Percentiles rank a stretch among this genome's conserved stretches.
These are phyloP conservation scores for Pugionium dolabratum DNA, from an alignment of 345 rosid species.

Conservation along the genomic window DNA sequence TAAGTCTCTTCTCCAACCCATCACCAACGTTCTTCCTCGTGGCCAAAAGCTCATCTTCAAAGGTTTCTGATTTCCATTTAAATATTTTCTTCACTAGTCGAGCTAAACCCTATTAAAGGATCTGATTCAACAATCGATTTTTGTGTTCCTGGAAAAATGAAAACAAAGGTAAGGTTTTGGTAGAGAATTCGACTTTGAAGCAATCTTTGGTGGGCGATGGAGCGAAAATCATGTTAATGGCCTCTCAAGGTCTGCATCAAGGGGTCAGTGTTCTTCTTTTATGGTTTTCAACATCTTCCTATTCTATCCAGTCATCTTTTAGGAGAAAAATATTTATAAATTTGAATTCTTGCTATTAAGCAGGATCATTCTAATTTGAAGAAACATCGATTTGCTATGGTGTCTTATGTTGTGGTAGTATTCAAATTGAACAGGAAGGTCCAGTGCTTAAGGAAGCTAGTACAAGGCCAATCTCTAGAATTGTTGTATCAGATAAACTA, in stretches of 20 bases:
- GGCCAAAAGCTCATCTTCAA: slow-evolving; percentile 91
- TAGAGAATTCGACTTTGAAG: slow-evolving; percentile 62
- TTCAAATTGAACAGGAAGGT: slow-evolving; percentile 56
- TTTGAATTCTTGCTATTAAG: slow-evolving; percentile 12
- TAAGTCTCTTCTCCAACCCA: slow-evolving; percentile 72
- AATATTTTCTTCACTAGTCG: not conserved
- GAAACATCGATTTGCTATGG: not conserved
- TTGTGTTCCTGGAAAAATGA: not conserved
- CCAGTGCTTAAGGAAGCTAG: slow-evolving; percentile 68
- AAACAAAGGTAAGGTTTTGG: slow-evolving; percentile 70
- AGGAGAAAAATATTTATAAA: not conserved
- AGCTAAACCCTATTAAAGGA: not conserved
- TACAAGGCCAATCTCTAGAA: slow-evolving; percentile 54
- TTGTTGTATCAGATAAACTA: slow-evolving; percentile 26
- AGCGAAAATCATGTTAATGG: slow-evolving; percentile 86
- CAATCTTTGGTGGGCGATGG: slow-evolving; percentile 63
- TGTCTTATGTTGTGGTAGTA: not conserved
- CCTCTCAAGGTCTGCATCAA: slow-evolving; percentile 89
- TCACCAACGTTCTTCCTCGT: slow-evolving; percentile 91
- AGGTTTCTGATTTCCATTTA: slow-evolving; percentile 44
- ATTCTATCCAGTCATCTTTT: not conserved
- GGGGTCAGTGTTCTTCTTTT: slow-evolving; percentile 54
- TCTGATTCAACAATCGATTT: slow-evolving; percentile 8
- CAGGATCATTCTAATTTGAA: slow-evolving; percentile 17
- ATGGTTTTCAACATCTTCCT: not conserved